These are phyloP conservation scores for Begonia masoniana DNA, from an alignment of 306 rosid species.

Conservation along the genomic window DNA sequence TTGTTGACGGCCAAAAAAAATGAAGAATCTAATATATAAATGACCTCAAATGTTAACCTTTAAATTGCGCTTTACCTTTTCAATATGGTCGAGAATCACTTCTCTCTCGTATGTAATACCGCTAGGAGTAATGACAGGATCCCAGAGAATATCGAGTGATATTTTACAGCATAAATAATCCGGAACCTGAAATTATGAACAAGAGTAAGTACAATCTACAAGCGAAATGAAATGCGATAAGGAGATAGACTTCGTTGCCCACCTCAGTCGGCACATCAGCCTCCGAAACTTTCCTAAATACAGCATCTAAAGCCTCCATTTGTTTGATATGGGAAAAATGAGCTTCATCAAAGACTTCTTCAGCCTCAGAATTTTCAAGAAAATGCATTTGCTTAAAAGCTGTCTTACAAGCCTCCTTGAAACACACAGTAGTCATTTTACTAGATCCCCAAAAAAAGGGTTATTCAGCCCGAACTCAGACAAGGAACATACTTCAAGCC, in stretches of 20 bases:
- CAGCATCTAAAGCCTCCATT: constrained; percentile 36
- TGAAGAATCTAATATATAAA: no score
- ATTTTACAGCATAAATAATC: constrained; percentile 84
- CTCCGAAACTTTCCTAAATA: constrained; percentile 48
- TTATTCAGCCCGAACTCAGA: constrained; percentile 7
- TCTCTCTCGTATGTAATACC: constrained; percentile 86
- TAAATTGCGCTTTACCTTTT: constrained; percentile 30
- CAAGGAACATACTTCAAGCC: constrained; percentile 33
- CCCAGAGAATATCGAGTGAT: constrained; percentile 70
- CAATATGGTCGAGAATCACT: constrained; percentile 72
- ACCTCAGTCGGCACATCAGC: constrained; percentile 64
- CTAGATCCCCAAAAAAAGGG: background rate
- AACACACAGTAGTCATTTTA: constrained; percentile 2
- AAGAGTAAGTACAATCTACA: no score
- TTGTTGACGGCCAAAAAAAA: no score
- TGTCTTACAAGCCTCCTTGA: constrained; percentile 37
- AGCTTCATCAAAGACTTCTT: constrained; percentile 54
- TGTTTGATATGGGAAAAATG: constrained; percentile 23
- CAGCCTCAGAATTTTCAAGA: constrained; percentile 19
- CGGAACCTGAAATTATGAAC: constrained; percentile 43
- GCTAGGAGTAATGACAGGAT: constrained; percentile 88
- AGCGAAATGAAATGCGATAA: no score
- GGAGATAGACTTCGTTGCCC: background rate
- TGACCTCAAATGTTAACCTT: no score
- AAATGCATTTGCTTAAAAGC: constrained; percentile 29